A percentile compares a stretch with the other conserved stretches of the same genome.
phyloP scores from a whole-genome alignment of 1,139 yeast genomes.

The Pichia sp. region DNA sequence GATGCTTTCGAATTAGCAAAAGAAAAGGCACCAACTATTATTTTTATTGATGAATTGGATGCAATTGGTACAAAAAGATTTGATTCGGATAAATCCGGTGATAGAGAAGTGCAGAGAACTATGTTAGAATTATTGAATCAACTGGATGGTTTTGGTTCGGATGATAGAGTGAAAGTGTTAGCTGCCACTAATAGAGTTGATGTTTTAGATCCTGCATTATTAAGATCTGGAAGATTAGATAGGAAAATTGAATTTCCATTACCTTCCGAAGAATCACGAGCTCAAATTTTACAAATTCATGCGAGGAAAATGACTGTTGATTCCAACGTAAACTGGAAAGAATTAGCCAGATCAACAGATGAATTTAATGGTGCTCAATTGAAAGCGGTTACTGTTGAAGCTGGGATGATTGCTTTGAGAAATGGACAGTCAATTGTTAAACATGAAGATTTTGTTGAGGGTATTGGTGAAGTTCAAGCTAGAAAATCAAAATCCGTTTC shows the following conservation, averaged over 20 bases:
- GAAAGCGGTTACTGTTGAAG: conserved; percentile 97
- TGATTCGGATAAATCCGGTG: conserved; percentile 96
- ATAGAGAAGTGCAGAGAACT: conserved; percentile 97
- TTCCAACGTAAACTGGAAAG: conserved; percentile 94
- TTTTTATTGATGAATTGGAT: conserved; percentile 95
- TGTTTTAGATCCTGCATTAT: conserved; percentile 91
- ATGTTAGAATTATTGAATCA: conserved; percentile 97
- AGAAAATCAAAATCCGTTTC: conserved; percentile 92
- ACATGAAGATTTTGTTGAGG: conserved; percentile 98
- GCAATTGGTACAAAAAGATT: conserved; percentile 99
- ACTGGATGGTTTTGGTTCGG: conserved; percentile 97
- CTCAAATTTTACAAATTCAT: conserved; percentile 92
- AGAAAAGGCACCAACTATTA: conserved; percentile 97
- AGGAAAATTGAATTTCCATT: conserved; percentile 96
- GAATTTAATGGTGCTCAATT: conserved; percentile 98
- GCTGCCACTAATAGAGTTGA: conserved; percentile 99
- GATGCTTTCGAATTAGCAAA: conserved; percentile 99
- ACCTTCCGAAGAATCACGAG: conserved; percentile 96
- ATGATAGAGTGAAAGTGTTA: conserved; percentile 91
- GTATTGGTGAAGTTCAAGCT: conserved; percentile 96
- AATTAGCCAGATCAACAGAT: conserved; percentile 94
- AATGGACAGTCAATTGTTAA: conserved; percentile 87
- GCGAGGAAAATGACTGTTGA: conserved; percentile 96
- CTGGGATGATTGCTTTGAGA: conserved; percentile 98
- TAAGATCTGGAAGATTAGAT: conserved; percentile 96